phyloP scores from a whole-genome alignment of 164 flowering plant species.

The Platanus orientalis region DNA sequence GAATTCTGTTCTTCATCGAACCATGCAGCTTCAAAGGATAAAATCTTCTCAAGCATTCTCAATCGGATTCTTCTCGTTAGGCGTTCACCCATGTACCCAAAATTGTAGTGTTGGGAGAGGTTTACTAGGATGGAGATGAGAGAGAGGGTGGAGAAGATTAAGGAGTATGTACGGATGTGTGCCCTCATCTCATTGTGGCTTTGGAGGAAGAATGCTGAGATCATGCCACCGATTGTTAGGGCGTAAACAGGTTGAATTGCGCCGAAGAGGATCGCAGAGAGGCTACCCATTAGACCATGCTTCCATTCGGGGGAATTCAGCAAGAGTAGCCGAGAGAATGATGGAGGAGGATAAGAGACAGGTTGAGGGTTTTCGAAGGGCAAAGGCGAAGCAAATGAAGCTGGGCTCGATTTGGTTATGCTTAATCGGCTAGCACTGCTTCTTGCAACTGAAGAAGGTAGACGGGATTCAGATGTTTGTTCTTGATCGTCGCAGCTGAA shows the following conservation, averaged over 20 bases:
- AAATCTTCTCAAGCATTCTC: conserved; percentile 68
- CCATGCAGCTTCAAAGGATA: conserved; percentile 85
- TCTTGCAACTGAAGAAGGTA: conserved; percentile 37
- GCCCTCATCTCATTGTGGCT: conserved; percentile 57
- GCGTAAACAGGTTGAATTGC: conserved; percentile 81
- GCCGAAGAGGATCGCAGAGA: conserved; percentile 68
- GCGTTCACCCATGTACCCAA: conserved; percentile 76
- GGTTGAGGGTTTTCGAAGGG: conserved; percentile 15
- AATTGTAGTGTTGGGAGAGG: conserved; percentile 72
- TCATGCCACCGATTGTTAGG: conserved; percentile 79
- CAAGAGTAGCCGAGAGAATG: conserved; percentile 53
- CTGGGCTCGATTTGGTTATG: conserved; percentile 54
- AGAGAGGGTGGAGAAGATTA: conserved; percentile 56
- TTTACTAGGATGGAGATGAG: conserved; percentile 52
- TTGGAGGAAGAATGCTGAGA: conserved; percentile 62
- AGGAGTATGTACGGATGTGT: conserved; percentile 46
- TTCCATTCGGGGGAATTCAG: conserved; percentile 76
- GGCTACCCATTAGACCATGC: conserved; percentile 61
- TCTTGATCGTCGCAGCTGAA: conserved; percentile 47
- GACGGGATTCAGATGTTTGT: conserved; percentile 20
- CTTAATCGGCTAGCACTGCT: conserved; percentile 55
- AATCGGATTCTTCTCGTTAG: conserved; percentile 67
- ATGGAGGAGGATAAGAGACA: conserved; percentile 45
- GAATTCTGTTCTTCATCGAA: conserved; percentile 81
- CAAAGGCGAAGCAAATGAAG: conserved; percentile 33